These are phyloP conservation scores for Asterella californica DNA, from an alignment of 225 moss, liverwort and hornwort species.

Conservation along the genomic window DNA sequence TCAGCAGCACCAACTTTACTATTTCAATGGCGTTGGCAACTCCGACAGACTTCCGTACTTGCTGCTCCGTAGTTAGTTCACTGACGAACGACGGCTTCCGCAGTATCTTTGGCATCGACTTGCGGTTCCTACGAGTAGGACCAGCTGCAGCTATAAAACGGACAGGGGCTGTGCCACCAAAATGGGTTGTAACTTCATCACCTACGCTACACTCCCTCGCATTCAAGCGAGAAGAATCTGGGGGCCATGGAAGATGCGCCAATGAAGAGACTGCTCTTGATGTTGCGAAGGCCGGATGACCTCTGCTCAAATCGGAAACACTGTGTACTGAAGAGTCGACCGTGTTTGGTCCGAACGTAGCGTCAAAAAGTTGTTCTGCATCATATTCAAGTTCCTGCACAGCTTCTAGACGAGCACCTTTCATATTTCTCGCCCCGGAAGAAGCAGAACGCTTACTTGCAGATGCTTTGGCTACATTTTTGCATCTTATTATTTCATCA, in stretches of 20 bases:
- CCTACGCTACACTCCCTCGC: constrained; percentile 1
- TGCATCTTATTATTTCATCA: constrained; percentile 76
- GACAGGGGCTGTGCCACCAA: constrained; percentile 20
- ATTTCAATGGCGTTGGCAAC: constrained; percentile 90
- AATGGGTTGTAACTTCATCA: constrained; percentile 14
- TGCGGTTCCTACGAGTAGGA: constrained; percentile 39
- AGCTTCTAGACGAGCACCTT: constrained; percentile 6
- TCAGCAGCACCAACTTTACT: constrained; percentile 78
- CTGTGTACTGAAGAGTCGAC: not conserved
- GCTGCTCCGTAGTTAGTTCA: constrained; percentile 65
- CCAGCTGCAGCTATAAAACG: constrained; percentile 33
- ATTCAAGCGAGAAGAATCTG: constrained; percentile 5
- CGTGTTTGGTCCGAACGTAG: not conserved
- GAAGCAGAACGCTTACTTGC: constrained; percentile 50
- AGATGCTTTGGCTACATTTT: constrained; percentile 53
- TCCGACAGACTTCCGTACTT: constrained; percentile 68
- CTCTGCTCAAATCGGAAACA: not conserved
- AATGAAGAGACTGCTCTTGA: constrained; percentile 26
- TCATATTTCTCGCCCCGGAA: constrained; percentile 19
- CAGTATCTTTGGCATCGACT: constrained; percentile 17
- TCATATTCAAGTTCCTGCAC: not conserved
- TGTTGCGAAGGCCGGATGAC: constrained; percentile 25
- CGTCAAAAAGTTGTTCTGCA: constrained; percentile 1
- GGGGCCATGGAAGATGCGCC: constrained; percentile 5
- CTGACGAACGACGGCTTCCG: constrained; percentile 39